Conservation (phyloP, 2,329 filamentous ascomycete species). For the Penicillium polonicum region DNA sequence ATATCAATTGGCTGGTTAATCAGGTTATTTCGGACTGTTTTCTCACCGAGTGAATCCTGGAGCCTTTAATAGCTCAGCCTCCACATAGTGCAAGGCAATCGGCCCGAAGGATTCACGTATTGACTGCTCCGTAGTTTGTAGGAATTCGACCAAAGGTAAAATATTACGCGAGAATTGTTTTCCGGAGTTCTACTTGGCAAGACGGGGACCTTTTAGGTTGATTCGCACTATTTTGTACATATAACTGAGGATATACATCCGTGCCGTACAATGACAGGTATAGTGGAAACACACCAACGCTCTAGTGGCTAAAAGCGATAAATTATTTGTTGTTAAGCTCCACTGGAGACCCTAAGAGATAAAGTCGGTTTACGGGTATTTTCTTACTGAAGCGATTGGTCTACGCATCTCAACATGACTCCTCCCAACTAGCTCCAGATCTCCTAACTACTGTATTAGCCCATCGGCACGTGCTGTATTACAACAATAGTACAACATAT, state of each 20-base stretch:
- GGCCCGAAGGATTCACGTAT: neutral
- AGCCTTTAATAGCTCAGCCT: neutral
- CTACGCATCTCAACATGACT: neutral
- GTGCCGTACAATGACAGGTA: neutral
- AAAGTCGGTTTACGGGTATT: fast-evolving
- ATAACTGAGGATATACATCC: too few species aligned
- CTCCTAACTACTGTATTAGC: neutral
- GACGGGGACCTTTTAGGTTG: neutral
- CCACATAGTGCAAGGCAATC: neutral
- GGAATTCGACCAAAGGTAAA: neutral
- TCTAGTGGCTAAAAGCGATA: neutral
- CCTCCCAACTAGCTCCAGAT: neutral
- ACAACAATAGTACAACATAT: too few species aligned
- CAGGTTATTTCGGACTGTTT: neutral
- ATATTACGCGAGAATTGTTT: neutral
- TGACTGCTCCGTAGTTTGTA: neutral
- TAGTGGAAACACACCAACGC: neutral
- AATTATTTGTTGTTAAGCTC: too few species aligned
- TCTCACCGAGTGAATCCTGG: neutral
- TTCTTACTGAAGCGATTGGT: neutral
- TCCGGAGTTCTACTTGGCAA: neutral
- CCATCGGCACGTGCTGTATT: neutral
- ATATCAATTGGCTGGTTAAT: neutral
- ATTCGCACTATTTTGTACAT: too few species aligned
- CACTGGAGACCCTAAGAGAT: neutral